Percentiles rank a stretch among this genome's conserved stretches.
Conservation (phyloP, 2,329 filamentous ascomycete species). For the Curvularia verruculosa region DNA sequence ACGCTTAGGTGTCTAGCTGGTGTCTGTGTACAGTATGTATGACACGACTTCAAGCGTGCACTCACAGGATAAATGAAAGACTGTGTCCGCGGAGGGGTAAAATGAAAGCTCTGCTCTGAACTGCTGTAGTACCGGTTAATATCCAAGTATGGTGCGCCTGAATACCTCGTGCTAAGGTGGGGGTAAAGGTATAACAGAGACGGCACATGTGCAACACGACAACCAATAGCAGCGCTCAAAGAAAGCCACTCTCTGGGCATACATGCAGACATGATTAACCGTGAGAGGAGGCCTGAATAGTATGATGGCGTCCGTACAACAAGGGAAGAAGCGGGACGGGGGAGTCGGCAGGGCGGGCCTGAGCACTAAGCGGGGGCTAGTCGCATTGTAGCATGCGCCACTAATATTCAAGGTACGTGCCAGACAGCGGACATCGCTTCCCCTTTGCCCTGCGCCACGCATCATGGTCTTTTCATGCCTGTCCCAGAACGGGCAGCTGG, state of each 20-base stretch:
- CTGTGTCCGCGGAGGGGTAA: neutral
- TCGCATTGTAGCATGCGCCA: slow-evolving; percentile 5
- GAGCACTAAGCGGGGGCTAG: slow-evolving; percentile 3
- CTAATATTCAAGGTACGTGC: too few species aligned
- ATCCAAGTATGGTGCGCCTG: neutral
- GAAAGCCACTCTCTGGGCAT: neutral
- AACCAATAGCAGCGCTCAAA: neutral
- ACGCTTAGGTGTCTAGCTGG: neutral
- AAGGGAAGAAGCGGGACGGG: slow-evolving; percentile 7
- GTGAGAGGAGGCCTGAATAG: neutral
- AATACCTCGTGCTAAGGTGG: neutral
- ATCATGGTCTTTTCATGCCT: neutral
- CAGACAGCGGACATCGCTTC: neutral
- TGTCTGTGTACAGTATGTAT: neutral
- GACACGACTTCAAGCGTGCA: neutral
- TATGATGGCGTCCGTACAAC: neutral
- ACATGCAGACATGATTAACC: slow-evolving; percentile 6
- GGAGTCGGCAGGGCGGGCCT: slow-evolving; percentile 6
- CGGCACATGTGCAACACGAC: neutral
- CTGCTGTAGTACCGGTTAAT: neutral
- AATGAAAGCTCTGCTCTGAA: neutral
- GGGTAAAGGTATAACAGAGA: neutral
- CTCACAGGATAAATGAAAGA: neutral
- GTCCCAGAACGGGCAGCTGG: neutral
- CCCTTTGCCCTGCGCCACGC: slow-evolving; percentile 3